These are phyloP conservation scores for Litchi chinensis DNA, from an alignment of 345 rosid genomes.

Conservation along the genomic window DNA sequence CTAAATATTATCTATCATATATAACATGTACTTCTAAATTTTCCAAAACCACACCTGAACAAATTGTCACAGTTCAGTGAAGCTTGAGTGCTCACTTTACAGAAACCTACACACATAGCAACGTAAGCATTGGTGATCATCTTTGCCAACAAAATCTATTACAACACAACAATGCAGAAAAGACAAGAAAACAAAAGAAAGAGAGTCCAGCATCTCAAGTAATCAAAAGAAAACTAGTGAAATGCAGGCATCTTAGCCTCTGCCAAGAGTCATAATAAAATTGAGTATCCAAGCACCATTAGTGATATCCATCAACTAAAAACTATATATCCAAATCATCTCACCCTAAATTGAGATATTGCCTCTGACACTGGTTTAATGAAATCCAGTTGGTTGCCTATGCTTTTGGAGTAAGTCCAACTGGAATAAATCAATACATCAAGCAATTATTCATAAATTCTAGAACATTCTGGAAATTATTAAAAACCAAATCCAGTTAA, in stretches of 20 bases:
- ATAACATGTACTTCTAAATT: background rate
- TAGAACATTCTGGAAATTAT: background rate
- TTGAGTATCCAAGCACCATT: background rate
- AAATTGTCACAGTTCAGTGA: conserved; percentile 70
- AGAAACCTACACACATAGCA: conserved; percentile 59
- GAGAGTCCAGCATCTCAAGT: conserved; percentile 3
- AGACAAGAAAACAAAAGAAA: background rate
- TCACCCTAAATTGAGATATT: conserved; percentile 71
- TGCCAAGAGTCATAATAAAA: background rate
- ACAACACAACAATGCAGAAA: background rate
- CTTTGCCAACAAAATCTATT: background rate
- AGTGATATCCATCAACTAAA: background rate
- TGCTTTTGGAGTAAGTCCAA: conserved; percentile 71
- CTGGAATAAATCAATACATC: conserved; percentile 29
- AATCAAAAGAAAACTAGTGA: background rate
- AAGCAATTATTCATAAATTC: background rate
- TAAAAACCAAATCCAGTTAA: background rate
- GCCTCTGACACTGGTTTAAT: conserved; percentile 59
- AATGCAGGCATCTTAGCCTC: background rate
- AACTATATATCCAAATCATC: conserved; percentile 25
- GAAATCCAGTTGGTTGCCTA: conserved; percentile 59
- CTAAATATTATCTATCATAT: background rate
- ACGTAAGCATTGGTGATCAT: conserved; percentile 1
- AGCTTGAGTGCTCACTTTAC: conserved; percentile 84
- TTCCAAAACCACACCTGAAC: conserved; percentile 51